These are phyloP conservation scores for Butyriboletus loyo DNA, from an alignment of 768 basidiomycete genomes.

Conservation along the genomic window DNA sequence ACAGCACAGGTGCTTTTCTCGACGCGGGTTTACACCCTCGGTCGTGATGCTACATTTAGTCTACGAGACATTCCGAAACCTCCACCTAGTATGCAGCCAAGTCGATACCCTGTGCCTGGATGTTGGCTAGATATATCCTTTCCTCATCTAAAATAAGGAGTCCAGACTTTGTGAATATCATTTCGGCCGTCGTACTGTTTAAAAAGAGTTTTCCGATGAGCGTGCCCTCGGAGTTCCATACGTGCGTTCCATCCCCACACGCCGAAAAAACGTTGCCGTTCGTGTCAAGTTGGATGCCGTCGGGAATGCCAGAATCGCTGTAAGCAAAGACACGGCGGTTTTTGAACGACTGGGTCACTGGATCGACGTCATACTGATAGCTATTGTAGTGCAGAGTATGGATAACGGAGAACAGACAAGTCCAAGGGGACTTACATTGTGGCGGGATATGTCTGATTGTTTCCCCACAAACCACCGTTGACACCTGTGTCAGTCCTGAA, in stretches of 20 bases:
- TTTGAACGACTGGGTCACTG: slow-evolving; percentile 44
- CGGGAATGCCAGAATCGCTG: no score
- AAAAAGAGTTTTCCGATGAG: slow-evolving; percentile 30
- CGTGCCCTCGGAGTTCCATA: slow-evolving; percentile 52
- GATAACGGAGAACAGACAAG: background rate
- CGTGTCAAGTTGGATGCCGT: slow-evolving; percentile 63
- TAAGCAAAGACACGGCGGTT: no score
- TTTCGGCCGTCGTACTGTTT: slow-evolving; percentile 32
- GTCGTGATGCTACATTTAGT: background rate
- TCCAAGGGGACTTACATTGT: slow-evolving; percentile 51
- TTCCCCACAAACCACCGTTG: slow-evolving; percentile 43
- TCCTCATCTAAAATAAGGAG: slow-evolving; percentile 41
- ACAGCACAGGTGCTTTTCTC: background rate
- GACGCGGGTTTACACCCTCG: background rate
- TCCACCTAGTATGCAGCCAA: slow-evolving; percentile 6
- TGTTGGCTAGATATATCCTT: no score
- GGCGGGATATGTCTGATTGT: no score
- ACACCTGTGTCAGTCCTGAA: slow-evolving; percentile 32
- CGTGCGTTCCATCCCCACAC: slow-evolving; percentile 65
- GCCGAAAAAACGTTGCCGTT: slow-evolving; percentile 65
- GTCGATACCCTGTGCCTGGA: slow-evolving; percentile 30
- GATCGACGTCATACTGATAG: slow-evolving; percentile 66
- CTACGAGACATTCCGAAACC: background rate
- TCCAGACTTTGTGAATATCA: slow-evolving; percentile 40
- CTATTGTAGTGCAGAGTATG: slow-evolving; percentile 32